These are phyloP conservation scores for Aspergillus nomiae DNA, from an alignment of 2,329 filamentous ascomycete genomes.

Conservation along the genomic window DNA sequence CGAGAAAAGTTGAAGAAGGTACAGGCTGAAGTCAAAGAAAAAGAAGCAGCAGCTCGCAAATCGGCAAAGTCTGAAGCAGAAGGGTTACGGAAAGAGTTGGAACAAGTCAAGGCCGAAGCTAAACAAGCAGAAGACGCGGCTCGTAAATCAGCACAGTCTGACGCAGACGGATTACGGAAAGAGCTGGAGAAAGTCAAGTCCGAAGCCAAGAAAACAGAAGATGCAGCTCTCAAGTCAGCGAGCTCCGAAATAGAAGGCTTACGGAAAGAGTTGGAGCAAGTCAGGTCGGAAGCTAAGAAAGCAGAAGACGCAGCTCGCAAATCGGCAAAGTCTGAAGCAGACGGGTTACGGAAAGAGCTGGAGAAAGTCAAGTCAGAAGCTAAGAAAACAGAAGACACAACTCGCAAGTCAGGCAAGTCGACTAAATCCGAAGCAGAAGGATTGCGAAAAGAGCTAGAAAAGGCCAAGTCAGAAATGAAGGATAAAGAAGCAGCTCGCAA, in stretches of 20 bases:
- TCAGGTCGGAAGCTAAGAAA: conserved; percentile 71
- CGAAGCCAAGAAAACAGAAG: conserved; percentile 54
- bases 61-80: conserved; percentile 72
- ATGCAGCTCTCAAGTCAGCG: conserved; percentile 43
- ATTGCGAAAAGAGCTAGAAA: conserved; percentile 76
- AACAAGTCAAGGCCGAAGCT: conserved; percentile 67
- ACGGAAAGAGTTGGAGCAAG: conserved; percentile 75
- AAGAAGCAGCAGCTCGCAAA: conserved; percentile 48
- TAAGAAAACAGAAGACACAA: conserved; percentile 57
- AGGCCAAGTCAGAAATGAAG: conserved; percentile 72
- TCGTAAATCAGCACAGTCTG: conserved; percentile 42
- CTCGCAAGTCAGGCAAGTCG: conserved; percentile 52
- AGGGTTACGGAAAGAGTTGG: conserved; percentile 78
- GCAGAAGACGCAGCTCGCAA: conserved; percentile 65
- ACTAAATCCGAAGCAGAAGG: conserved; percentile 76
- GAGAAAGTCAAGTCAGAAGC: conserved; percentile 33
- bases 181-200: conserved; percentile 33
- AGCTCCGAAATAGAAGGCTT: conserved; percentile 79
- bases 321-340: conserved; percentile 55
- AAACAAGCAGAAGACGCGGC: conserved; percentile 74
- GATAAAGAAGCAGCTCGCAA: conserved; percentile 58
- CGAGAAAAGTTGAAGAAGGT: conserved; percentile 33
- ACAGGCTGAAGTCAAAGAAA: conserved; percentile 43
- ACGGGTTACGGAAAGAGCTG: conserved; percentile 41
- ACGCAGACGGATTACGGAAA: conserved; percentile 52